Base-by-base conservation (phyloP, 331 rosid species). In the Quercus lobata region DNA sequence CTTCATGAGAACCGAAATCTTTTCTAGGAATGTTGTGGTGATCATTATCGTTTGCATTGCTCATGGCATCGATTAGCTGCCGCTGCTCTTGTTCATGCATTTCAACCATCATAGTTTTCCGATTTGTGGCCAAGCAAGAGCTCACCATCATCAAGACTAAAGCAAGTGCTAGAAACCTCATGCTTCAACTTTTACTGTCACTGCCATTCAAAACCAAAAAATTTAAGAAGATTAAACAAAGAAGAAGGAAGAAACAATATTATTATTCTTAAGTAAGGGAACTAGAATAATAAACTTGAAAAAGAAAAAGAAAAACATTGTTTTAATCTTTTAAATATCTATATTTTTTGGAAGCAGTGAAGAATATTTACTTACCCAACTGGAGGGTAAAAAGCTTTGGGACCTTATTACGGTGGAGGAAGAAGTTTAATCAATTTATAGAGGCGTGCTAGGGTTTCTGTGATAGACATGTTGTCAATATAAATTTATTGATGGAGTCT, bases 61-160 rank as follows among this genome's bases (percentile, higher is more conserved):
- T 46, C 10, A 4, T 1, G 21, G 22, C 30, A 3, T 29, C 4
- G 30, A 3, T 29, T 29, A 29, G 30, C 30, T 29, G 30, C 30
- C 30, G 4, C 30, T 29, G 30, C 30, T 29, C 30, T 29, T 29
- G 30, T 29, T 29, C 30, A 29, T 29, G 30, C 30, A 29, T 29
- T 29, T 29, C 30, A 29, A 29, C 4, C 30, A 29, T 2, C 30
- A 29, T 29, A 29, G 30, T 29, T 29, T 3, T 29, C 30, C 30
- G 30, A 29, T 29, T 29, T 29, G 30, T 29, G 4, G 30, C 30
- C 72, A 83, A 56, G 12, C 85, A 83, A 68, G 57, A 7, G 78
- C 83, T 76, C 81, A 69, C 58, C 79, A 82, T 24, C 76, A 89
- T 57, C 76, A 80, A 17, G 16, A 86, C 41, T 19, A 83, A 6